phyloP scores from a whole-genome alignment of 257 asterid genomes.

The Coffea canephora region DNA sequence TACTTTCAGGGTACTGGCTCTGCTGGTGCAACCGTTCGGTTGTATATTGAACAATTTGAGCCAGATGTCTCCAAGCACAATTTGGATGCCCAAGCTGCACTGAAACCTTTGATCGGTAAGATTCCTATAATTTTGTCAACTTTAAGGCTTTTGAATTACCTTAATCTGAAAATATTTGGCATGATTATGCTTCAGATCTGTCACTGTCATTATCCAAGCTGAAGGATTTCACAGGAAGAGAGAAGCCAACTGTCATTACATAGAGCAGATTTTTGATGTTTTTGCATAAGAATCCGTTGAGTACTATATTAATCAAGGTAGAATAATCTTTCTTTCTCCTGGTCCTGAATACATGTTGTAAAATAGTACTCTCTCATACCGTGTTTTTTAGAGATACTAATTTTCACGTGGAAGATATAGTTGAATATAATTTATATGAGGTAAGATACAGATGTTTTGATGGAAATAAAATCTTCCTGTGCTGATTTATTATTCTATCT shows the following conservation, averaged over 20 bases:
- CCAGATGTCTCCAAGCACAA: slow-evolving; percentile 74
- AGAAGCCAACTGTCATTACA: slow-evolving; percentile 94
- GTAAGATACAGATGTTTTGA: neutral
- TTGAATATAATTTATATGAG: neutral
- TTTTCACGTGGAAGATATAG: neutral
- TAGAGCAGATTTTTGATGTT: slow-evolving; percentile 28
- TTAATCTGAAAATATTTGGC: slow-evolving; percentile 11
- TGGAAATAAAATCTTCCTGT: neutral
- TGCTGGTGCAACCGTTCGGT: slow-evolving; percentile 91
- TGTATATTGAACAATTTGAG: slow-evolving; percentile 84
- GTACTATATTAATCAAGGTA: slow-evolving; percentile 3
- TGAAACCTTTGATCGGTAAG: slow-evolving; percentile 79
- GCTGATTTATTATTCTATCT: neutral
- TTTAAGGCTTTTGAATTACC: neutral
- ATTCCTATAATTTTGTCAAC: slow-evolving; percentile 5
- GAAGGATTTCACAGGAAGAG: slow-evolving; percentile 88
- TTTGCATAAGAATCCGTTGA: neutral
- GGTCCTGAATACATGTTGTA: neutral
- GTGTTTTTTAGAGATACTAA: neutral
- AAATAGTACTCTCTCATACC: neutral
- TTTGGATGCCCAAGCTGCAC: slow-evolving; percentile 80
- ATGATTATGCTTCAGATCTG: slow-evolving; percentile 48
- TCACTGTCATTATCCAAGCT: slow-evolving; percentile 78
- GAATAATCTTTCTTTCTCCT: neutral
- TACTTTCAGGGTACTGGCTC: slow-evolving; percentile 86